These are phyloP conservation scores for Collybia sp. DNA, from an alignment of 768 basidiomycete genomes.

Conservation along the genomic window DNA sequence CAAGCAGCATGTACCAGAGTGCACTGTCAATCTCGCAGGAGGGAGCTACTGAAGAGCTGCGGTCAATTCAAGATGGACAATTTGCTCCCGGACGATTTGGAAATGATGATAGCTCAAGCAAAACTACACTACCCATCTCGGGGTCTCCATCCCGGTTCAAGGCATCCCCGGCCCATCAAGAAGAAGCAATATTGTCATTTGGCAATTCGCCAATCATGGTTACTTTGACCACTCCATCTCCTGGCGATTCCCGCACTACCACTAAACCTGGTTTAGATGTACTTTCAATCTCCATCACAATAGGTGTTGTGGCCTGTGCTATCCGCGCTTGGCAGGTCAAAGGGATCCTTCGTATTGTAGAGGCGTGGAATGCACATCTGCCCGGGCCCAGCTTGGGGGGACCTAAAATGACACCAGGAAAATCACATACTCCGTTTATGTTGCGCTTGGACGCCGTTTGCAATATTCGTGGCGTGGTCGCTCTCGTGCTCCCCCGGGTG, in stretches of 20 bases:
- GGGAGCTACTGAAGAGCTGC: too few relatives aligned
- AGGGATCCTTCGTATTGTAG: conserved; percentile 36
- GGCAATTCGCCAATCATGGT: conserved; percentile 59
- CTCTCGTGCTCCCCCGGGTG: conserved; percentile 40
- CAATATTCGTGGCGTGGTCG: conserved; percentile 34
- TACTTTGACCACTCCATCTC: conserved; percentile 44
- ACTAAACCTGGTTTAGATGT: conserved; percentile 18
- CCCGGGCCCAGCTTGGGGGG: conserved; percentile 1
- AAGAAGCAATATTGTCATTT: conserved; percentile 55
- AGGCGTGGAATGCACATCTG: conserved; percentile 22
- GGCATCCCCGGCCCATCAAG: conserved; percentile 13
- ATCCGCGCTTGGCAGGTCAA: conserved; percentile 54
- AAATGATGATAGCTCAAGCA: too few relatives aligned
- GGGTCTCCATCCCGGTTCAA: not conserved
- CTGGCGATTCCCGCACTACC: conserved; percentile 12
- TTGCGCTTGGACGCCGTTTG: not conserved
- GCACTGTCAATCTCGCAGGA: conserved; percentile 41
- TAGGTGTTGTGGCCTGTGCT: conserved; percentile 52
- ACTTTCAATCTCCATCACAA: conserved; percentile 33
- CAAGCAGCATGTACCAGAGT: conserved; percentile 77
- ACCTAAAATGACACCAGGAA: not conserved
- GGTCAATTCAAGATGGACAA: conserved; percentile 5
- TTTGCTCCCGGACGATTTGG: conserved; percentile 7
- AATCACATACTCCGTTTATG: not conserved
- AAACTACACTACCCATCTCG: too few relatives aligned